These are phyloP conservation scores for Caulochytrium protostelioides DNA, from an alignment of 371 early-diverging fungal genomes.

Conservation along the genomic window DNA sequence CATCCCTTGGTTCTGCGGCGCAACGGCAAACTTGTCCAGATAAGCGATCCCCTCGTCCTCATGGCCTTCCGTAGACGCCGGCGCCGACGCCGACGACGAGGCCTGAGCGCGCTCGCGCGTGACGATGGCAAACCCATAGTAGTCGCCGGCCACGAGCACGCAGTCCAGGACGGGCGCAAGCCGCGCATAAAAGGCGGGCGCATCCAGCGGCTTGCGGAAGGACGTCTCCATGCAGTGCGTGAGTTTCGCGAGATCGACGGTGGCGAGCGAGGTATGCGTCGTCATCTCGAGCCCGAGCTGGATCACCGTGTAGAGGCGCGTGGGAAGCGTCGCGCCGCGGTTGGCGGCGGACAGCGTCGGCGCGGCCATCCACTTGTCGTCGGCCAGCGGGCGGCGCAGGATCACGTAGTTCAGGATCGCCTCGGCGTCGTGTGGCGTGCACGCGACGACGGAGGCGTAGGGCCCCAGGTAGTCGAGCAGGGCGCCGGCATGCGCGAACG, in stretches of 20 bases:
- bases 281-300: constrained; percentile 49
- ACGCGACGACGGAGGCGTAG: constrained; percentile 24
- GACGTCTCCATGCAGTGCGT: constrained; percentile 45
- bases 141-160: constrained; percentile 72
- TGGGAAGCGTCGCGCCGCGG: constrained; percentile 2
- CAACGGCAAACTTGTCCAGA: constrained; percentile 81
- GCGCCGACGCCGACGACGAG: constrained; percentile 3
- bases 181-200: constrained; percentile 35
- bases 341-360: neutral
- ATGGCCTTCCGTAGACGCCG: neutral
- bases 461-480: constrained; percentile 21
- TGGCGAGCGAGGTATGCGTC: constrained; percentile 21
- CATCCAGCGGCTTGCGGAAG: constrained; percentile 44
- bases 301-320: constrained; percentile 47
- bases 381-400: constrained; percentile 2
- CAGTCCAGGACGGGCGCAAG: constrained; percentile 21
- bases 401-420: constrained; percentile 29
- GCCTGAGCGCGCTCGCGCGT: constrained; percentile 30
- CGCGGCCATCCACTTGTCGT: neutral
- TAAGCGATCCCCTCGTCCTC: constrained; percentile 19
- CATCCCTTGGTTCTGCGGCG: constrained; percentile 65
- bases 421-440: constrained; percentile 27
- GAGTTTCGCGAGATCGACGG: constrained; percentile 31
- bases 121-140: constrained; percentile 51
- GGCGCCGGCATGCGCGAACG: neutral